Evolutionary conservation across 2,329 filamentous ascomycete species (phyloP), one percentile per base, ranked within the genome.

Genomic region (Aspergillus pseudotamarii): DNA sequence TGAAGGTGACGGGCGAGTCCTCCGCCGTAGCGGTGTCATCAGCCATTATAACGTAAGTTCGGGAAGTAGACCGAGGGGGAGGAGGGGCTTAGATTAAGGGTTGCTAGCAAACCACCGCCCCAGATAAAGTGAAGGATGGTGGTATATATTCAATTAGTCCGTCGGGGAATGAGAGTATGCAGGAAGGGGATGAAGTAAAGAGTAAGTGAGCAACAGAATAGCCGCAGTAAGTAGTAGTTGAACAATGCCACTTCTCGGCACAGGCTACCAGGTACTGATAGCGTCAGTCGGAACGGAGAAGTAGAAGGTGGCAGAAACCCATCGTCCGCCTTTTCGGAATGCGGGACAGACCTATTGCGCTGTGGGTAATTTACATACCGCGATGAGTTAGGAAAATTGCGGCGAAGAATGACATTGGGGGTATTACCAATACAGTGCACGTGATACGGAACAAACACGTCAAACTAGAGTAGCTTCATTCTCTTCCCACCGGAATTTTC

Each of bases 1-100:
- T 95, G 87, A 99, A 98, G 78, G 92, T 96, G 81, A 99, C 83
- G 73, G 94, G 89, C 73, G 89, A 82, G 74, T 94, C 92, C 72
- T 88, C 85, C 61, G 83, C 77, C 73, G 82, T 57, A 64, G 73
- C 66, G 62, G 70, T 73, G 60, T 79, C 77, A 64, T 80, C 78
- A 64, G 78, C 77, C 78, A 80, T 80, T 74, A 64, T 61, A 66
- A 10, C 48, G 65, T 65, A 61, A 59, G 58, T 53, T 54, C 61
- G 56, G 57, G 43, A 63, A 61, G 53, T 30, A 63, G 51, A 58
- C 59, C 32, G 62, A 43, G 66, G 59, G 53, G 57, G 57, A 28
- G 50, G 59, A 58, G 63, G 58, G 63, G 58, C 21, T 53, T 43
- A 45, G 58, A 58, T 50, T 51, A 53, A 57, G 38, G 54, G 56